Evolutionary conservation across 2,329 filamentous ascomycete species (phyloP).

Genomic region (Fusarium avenaceum): DNA sequence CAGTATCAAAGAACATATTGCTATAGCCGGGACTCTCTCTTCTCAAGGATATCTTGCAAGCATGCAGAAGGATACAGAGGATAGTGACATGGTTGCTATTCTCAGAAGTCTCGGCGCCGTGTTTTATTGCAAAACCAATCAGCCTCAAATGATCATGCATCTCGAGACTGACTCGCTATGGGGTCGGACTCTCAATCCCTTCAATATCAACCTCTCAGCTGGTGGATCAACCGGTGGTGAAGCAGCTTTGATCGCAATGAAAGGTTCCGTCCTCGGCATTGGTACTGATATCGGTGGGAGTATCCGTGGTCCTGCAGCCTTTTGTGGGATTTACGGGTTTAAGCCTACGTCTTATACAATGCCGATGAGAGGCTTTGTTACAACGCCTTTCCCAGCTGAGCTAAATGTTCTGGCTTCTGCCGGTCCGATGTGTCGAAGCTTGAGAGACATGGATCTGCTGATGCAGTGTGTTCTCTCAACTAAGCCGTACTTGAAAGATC

Average conservation of each 20-base stretch:
- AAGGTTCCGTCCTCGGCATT: slow-evolving; percentile 37
- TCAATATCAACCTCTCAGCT: slow-evolving; percentile 68
- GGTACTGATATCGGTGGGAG: slow-evolving; percentile 27
- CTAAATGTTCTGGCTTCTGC: slow-evolving; percentile 45
- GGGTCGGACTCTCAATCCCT: slow-evolving; percentile 71
- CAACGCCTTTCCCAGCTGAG: slow-evolving; percentile 50
- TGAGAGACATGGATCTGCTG: slow-evolving; percentile 46
- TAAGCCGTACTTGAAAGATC: slow-evolving; percentile 47
- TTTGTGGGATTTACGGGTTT: slow-evolving; percentile 33
- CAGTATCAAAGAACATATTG: slow-evolving; percentile 40
- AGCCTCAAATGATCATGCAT: slow-evolving; percentile 64
- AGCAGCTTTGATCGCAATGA: slow-evolving; percentile 53
- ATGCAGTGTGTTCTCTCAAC: slow-evolving; percentile 28
- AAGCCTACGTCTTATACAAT: slow-evolving; percentile 19
- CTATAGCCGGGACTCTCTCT: slow-evolving; percentile 22
- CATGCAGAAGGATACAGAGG: slow-evolving; percentile 25
- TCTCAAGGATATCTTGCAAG: slow-evolving; percentile 28
- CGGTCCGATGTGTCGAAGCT: slow-evolving; percentile 44
- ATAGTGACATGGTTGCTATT: slow-evolving; percentile 62
- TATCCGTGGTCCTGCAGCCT: slow-evolving; percentile 19
- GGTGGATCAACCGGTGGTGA: slow-evolving; percentile 73
- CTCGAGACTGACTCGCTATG: slow-evolving; percentile 70
- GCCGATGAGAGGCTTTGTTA: slow-evolving; percentile 31
- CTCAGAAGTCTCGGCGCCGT: slow-evolving; percentile 73
- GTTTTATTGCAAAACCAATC: slow-evolving; percentile 76